Evolutionary conservation across 495 filamentous ascomycete species (phyloP).

Genomic region (Usnea hakonensis): DNA sequence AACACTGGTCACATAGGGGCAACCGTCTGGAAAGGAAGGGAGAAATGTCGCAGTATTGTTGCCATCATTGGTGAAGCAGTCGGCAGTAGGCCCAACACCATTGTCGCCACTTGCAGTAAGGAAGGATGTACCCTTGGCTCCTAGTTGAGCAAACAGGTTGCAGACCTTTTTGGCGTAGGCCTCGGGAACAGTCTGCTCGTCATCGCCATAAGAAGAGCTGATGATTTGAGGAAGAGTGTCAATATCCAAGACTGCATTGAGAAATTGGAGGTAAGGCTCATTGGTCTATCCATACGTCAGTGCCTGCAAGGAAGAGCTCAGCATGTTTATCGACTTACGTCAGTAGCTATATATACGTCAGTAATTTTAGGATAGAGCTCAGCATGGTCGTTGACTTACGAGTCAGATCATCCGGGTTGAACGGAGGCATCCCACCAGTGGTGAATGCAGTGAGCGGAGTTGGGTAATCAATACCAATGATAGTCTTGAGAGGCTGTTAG

Average conservation of each 20-base stretch:
- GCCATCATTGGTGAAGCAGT: conserved; percentile 60
- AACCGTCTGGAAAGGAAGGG: conserved; percentile 62
- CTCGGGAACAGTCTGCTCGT: conserved; percentile 67
- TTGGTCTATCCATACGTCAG: conserved; percentile 46
- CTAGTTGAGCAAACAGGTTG: conserved; percentile 61
- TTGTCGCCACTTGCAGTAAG: conserved; percentile 66
- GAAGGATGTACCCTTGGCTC: conserved; percentile 66
- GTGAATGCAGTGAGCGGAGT: conserved; percentile 58
- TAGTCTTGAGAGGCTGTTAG: too few species aligned
- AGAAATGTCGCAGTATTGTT: conserved; percentile 58
- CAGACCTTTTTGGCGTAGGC: conserved; percentile 63
- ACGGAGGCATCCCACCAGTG: conserved; percentile 54
- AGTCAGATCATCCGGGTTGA: conserved; percentile 50
- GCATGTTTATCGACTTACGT: conserved; percentile 24
- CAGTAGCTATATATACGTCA: conserved; percentile 40
- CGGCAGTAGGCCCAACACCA: conserved; percentile 50
- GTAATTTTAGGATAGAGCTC: background rate
- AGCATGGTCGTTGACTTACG: conserved; percentile 1
- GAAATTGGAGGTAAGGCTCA: conserved; percentile 69
- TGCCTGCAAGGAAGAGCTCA: background rate
- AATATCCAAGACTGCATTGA: conserved; percentile 51
- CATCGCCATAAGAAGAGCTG: conserved; percentile 73
- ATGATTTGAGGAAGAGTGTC: conserved; percentile 62
- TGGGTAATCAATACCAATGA: conserved; percentile 48
- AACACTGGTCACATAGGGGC: conserved; percentile 67